Evolutionary conservation across 2,329 filamentous ascomycete genomes (phyloP).

Genomic region (Passalora sequoiae): DNA sequence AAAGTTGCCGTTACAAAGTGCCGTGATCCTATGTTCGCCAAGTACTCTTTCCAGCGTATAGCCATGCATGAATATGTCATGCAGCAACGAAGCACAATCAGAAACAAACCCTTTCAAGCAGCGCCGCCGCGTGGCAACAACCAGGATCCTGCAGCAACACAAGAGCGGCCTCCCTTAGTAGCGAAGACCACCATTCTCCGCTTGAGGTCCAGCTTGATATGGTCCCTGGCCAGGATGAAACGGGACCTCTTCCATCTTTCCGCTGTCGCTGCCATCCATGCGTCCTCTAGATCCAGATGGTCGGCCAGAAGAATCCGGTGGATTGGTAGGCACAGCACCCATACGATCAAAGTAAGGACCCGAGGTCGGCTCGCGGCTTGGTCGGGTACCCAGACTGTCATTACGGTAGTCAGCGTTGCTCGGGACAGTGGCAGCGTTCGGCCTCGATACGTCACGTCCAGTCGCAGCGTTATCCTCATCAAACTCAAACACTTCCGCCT

Average conservation of each 20-base stretch:
- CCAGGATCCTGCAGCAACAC: not conserved
- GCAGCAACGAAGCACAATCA: not conserved
- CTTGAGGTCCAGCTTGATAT: constrained; percentile 1
- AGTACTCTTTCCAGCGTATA: not conserved
- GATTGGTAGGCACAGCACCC: not conserved
- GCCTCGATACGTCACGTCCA: constrained; percentile 4
- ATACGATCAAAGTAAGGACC: no score
- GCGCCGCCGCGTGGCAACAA: not conserved
- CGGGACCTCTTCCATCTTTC: constrained; percentile 6
- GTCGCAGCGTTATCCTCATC: constrained; percentile 34
- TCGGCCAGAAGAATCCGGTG: not conserved
- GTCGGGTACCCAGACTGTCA: not conserved
- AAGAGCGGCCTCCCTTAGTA: not conserved
- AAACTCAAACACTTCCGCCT: constrained; percentile 34
- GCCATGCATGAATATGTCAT: not conserved
- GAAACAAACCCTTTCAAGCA: not conserved
- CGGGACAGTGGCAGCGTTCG: not conserved
- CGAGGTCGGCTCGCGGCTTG: not conserved
- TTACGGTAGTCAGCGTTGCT: not conserved
- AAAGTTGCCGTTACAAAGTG: not conserved
- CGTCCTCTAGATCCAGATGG: not conserved
- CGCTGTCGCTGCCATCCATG: constrained; percentile 1
- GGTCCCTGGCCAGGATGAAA: constrained; percentile 3
- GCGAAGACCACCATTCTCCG: constrained; percentile 2
- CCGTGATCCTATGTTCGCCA: not conserved